Conservation (phyloP, 768 basidiomycete genomes). For the Trametes punicea region DNA sequence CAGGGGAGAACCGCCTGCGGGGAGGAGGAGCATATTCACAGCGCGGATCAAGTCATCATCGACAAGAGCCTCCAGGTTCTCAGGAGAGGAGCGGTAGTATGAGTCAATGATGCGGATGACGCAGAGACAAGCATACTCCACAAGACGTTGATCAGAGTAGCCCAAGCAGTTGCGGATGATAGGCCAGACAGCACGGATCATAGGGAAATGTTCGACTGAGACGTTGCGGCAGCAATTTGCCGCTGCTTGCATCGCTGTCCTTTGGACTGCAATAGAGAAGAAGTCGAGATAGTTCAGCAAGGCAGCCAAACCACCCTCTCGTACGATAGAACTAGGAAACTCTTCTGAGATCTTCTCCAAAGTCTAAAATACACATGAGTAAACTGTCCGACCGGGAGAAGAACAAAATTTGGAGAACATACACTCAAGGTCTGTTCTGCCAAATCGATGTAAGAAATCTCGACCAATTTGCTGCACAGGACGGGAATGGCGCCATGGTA, state of each 20-base stretch:
- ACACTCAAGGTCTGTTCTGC: constrained; percentile 98
- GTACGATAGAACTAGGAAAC: constrained; percentile 92
- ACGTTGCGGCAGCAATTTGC: constrained; percentile 96
- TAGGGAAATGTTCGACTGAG: constrained; percentile 81
- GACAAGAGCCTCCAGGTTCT: constrained; percentile 83
- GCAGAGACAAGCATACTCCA: constrained; percentile 93
- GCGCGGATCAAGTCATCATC: constrained; percentile 77
- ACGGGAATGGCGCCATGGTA: constrained; percentile 98
- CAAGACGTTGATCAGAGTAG: constrained; percentile 94
- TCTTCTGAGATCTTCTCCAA: constrained; percentile 98
- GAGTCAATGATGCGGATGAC: constrained; percentile 93
- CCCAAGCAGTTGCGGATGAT: constrained; percentile 89
- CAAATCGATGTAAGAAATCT: constrained; percentile 97
- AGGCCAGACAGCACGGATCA: constrained; percentile 88
- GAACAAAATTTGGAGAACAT: constrained; percentile 38
- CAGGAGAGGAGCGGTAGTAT: constrained; percentile 79
- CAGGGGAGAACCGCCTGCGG: constrained; percentile 82
- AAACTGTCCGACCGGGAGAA: constrained; percentile 13
- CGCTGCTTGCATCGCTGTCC: constrained; percentile 94
- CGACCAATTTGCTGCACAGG: constrained; percentile 93
- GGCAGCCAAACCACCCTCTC: constrained; percentile 91
- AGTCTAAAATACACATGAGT: constrained; percentile 53
- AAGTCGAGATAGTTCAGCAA: constrained; percentile 96
- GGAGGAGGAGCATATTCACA: constrained; percentile 80
- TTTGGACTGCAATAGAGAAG: constrained; percentile 96